A percentile compares a stretch with the other conserved stretches of the same genome.
These are phyloP conservation scores for Fraxinus paxiana DNA, from an alignment of 305 asterid species.

Conservation along the genomic window DNA sequence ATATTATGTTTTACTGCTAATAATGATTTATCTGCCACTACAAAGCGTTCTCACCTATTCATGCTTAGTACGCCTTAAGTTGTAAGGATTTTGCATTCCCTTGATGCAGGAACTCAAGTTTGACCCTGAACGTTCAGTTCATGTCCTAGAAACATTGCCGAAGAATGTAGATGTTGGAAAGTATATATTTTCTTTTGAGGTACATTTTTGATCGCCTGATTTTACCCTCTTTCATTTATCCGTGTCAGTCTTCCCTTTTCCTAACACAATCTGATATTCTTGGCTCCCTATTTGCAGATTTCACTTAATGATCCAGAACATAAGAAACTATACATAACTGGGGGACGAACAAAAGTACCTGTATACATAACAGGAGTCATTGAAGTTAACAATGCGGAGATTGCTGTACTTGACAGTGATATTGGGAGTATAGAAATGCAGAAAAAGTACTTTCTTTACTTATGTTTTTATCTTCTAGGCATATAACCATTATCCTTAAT, in stretches of 20 bases:
- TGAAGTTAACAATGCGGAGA: conserved; percentile 53
- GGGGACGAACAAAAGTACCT: conserved; percentile 75
- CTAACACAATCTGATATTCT: conserved; percentile 23
- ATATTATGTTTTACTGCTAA: conserved; percentile 5
- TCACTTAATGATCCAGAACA: conserved; percentile 63
- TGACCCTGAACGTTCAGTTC: conserved; percentile 54
- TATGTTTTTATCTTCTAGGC: not conserved
- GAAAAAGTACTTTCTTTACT: conserved; percentile 51
- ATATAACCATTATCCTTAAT: not conserved
- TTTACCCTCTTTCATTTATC: conserved; percentile 12
- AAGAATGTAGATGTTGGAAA: conserved; percentile 57
- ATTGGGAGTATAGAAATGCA: conserved; percentile 65
- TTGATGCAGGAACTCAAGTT: conserved; percentile 65
- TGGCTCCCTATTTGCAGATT: conserved; percentile 42
- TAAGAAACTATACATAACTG: conserved; percentile 70
- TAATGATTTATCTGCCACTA: not conserved
- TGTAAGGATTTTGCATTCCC: conserved; percentile 25
- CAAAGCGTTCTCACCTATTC: not conserved
- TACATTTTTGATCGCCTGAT: conserved; percentile 19
- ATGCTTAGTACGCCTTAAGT: conserved; percentile 19
- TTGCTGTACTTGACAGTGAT: conserved; percentile 75
- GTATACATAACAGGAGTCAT: conserved; percentile 70
- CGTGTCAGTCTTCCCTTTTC: conserved; percentile 11
- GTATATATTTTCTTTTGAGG: conserved; percentile 78
- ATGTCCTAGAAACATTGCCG: conserved; percentile 70